Conservation (phyloP, 345 rosid species). For the Rhodamnia argentea region DNA sequence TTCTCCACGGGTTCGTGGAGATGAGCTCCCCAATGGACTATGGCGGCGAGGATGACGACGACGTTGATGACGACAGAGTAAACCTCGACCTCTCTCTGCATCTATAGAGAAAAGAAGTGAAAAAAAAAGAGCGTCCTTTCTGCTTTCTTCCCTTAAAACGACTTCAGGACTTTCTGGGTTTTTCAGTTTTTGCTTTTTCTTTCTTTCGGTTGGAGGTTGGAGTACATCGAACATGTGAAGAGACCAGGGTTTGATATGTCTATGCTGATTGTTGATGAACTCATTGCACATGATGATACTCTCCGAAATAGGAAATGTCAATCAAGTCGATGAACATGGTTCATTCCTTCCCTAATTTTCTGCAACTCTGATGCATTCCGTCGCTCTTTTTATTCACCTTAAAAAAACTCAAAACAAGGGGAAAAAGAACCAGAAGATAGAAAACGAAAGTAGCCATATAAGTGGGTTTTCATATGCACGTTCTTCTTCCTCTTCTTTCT, state of each 20-base stretch:
- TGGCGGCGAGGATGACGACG: neutral
- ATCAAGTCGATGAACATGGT: neutral
- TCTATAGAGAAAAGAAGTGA: slow-evolving; percentile 4
- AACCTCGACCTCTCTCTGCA: slow-evolving; percentile 40
- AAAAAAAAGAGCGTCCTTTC: neutral
- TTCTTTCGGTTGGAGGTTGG: neutral
- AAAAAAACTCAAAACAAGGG: neutral
- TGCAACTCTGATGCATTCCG: neutral
- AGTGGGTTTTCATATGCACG: neutral
- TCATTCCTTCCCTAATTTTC: neutral
- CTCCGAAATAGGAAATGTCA: neutral
- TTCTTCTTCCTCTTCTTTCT: neutral
- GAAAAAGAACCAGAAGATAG: neutral
- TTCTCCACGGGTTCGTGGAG: neutral
- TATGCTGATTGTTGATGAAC: neutral
- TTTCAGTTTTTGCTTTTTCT: neutral
- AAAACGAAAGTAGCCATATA: neutral
- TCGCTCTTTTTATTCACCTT: neutral
- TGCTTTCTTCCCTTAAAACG: neutral
- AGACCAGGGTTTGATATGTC: neutral
- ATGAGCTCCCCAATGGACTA: neutral
- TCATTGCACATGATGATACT: neutral
- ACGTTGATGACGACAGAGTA: slow-evolving; percentile 3
- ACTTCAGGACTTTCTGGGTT: neutral
- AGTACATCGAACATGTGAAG: neutral